Percentiles rank a stretch among this genome's conserved stretches.
Conservation (phyloP, 2,329 filamentous ascomycete species). For the Spiromastix sp. region DNA sequence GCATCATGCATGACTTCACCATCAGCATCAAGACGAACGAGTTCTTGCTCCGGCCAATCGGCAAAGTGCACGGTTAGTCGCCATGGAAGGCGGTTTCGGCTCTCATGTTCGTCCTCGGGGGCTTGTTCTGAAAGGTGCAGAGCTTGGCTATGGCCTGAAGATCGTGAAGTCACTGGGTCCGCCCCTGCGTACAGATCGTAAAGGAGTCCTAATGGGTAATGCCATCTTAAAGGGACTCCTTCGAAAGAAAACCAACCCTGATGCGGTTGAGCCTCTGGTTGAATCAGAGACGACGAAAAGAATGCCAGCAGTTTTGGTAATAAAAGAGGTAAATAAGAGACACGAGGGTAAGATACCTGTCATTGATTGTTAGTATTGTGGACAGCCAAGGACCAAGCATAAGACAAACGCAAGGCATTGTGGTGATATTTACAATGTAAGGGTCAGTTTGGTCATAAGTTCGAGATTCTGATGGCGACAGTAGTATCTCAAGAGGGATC, state of each 20-base stretch:
- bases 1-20: slow-evolving; percentile 51
- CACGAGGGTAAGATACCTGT: slow-evolving; percentile 51
- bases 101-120: slow-evolving; percentile 1
- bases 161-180: slow-evolving; percentile 29
- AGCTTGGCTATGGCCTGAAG: slow-evolving; percentile 8
- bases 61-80: slow-evolving; percentile 51
- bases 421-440: slow-evolving; percentile 40
- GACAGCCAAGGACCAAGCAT: slow-evolving; percentile 3
- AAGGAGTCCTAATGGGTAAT: slow-evolving; percentile 58
- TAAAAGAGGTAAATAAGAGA: slow-evolving; percentile 60
- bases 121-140: slow-evolving; percentile 9
- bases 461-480: slow-evolving; percentile 50
- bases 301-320: slow-evolving; percentile 53
- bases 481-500: slow-evolving; percentile 49
- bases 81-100: slow-evolving; percentile 44
- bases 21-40: slow-evolving; percentile 46
- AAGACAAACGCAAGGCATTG: background rate
- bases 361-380: slow-evolving; percentile 1
- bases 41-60: slow-evolving; percentile 47
- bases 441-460: slow-evolving; percentile 50
- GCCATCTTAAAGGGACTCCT: slow-evolving; percentile 60
- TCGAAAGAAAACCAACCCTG: slow-evolving; percentile 58
- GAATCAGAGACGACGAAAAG: slow-evolving; percentile 49
- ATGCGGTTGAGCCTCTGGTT: slow-evolving; percentile 41
- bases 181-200: slow-evolving; percentile 58